Conservation (phyloP, 345 rosid species). For the Populus euphratica region DNA sequence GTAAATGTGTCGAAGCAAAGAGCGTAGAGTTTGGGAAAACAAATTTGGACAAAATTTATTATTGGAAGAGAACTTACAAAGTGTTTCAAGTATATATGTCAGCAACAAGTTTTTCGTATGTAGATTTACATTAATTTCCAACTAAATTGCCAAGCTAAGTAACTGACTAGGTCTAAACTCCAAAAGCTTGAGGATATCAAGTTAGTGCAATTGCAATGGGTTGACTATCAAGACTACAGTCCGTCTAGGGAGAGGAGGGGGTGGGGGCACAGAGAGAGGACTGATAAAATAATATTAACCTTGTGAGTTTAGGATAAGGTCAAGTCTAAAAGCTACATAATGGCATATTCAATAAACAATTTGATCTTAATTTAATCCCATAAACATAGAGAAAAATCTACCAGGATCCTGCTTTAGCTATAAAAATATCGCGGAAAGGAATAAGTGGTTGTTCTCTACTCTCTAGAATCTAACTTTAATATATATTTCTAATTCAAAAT, state of each 20-base stretch:
- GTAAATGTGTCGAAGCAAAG: background rate
- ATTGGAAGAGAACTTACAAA: background rate
- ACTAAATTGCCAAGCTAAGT: background rate
- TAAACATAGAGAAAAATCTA: conserved; percentile 20
- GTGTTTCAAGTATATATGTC: background rate
- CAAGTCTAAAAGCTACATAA: background rate
- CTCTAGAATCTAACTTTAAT: conserved; percentile 19
- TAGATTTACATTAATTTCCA: background rate
- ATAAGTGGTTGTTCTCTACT: conserved; percentile 29
- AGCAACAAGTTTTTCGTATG: background rate
- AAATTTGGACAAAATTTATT: background rate
- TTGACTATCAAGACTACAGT: conserved; percentile 28
- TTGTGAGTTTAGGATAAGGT: conserved; percentile 15
- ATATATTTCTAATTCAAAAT: background rate
- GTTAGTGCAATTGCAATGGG: conserved; percentile 2
- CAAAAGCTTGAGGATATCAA: conserved; percentile 12
- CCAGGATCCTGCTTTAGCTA: conserved; percentile 10
- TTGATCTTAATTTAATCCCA: background rate
- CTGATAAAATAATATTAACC: background rate
- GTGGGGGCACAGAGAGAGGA: background rate
- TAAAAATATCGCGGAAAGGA: conserved; percentile 11
- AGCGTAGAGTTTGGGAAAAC: background rate
- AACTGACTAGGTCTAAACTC: conserved; percentile 30
- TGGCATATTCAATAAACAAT: conserved; percentile 5
- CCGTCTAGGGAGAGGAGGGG: conserved; percentile 8